Percentiles rank a stretch among this genome's conserved stretches.
phyloP scores from a whole-genome alignment of 2,329 filamentous ascomycete species.

The Fusarium chlamydosporum region DNA sequence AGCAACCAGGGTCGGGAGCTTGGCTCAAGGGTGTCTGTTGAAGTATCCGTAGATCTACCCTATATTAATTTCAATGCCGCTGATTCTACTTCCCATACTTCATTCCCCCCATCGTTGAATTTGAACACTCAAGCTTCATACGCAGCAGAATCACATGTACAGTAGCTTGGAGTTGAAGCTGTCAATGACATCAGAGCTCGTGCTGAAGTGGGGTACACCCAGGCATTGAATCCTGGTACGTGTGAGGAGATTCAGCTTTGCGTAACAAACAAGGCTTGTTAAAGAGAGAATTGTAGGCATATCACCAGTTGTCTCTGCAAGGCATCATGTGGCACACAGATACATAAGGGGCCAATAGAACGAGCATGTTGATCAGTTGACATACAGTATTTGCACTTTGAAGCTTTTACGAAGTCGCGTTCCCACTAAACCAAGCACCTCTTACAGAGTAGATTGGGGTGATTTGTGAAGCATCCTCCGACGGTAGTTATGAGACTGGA shows the following conservation, averaged over 20 bases:
- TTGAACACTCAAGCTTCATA: background rate
- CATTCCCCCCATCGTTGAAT: background rate
- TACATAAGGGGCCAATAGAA: background rate
- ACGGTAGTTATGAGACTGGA: background rate
- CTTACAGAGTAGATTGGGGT: background rate
- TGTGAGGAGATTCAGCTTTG: slow-evolving; percentile 1
- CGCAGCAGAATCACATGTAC: slow-evolving; percentile 8
- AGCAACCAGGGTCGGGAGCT: slow-evolving; percentile 28
- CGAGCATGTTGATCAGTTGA: background rate
- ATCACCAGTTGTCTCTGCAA: slow-evolving; percentile 17
- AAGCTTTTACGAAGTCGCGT: background rate
- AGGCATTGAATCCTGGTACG: background rate
- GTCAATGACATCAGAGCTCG: slow-evolving; percentile 30
- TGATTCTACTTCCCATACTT: background rate
- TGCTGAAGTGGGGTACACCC: background rate
- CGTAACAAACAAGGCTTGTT: slow-evolving; percentile 2
- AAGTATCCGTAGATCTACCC: slow-evolving; percentile 16
- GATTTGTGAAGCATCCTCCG: background rate
- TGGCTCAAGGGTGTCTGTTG: slow-evolving; percentile 20
- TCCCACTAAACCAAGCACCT: background rate
- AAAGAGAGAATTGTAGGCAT: background rate
- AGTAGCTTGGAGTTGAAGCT: background rate
- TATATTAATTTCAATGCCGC: background rate
- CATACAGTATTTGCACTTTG: background rate
- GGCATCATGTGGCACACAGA: slow-evolving; percentile 9